Conservation (phyloP, 2,329 filamentous ascomycete genomes). For the Cordyceps cicadae region DNA sequence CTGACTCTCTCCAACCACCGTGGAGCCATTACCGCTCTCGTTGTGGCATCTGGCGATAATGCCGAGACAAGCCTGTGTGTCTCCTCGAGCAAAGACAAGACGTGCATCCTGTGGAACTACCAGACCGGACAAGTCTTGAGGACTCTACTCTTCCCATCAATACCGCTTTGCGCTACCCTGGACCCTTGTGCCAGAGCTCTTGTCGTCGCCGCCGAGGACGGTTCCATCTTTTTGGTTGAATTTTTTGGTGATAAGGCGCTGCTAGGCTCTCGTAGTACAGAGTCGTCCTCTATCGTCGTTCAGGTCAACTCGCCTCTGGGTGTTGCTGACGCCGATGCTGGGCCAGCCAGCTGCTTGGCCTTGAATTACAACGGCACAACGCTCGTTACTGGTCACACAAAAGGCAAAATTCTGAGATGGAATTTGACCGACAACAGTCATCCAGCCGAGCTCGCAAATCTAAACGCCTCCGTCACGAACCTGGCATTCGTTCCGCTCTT, state of each 20-base stretch:
- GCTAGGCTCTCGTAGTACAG: conserved; percentile 43
- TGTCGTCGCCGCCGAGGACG: conserved; percentile 73
- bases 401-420: conserved; percentile 74
- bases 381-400: conserved; percentile 72
- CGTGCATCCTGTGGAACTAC: conserved; percentile 90
- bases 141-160: conserved; percentile 70
- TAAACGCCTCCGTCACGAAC: conserved; percentile 79
- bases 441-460: conserved; percentile 56
- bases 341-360: conserved; percentile 58
- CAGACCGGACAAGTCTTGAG: conserved; percentile 66
- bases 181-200: conserved; percentile 79
- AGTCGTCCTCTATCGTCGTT: conserved; percentile 48
- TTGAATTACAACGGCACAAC: conserved; percentile 76
- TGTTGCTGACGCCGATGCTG: conserved; percentile 54
- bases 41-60: conserved; percentile 57
- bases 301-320: conserved; percentile 47
- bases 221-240: conserved; percentile 71
- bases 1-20: conserved; percentile 72
- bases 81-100: conserved; percentile 78
- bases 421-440: conserved; percentile 65
- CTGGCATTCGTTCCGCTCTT: conserved; percentile 62
- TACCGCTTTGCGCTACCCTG: conserved; percentile 63
- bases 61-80: conserved; percentile 70
- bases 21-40: conserved; percentile 59
- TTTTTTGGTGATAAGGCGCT: conserved; percentile 52